phyloP scores from a whole-genome alignment of 2,329 filamentous ascomycete species.

The Scedosporium apiospermum region DNA sequence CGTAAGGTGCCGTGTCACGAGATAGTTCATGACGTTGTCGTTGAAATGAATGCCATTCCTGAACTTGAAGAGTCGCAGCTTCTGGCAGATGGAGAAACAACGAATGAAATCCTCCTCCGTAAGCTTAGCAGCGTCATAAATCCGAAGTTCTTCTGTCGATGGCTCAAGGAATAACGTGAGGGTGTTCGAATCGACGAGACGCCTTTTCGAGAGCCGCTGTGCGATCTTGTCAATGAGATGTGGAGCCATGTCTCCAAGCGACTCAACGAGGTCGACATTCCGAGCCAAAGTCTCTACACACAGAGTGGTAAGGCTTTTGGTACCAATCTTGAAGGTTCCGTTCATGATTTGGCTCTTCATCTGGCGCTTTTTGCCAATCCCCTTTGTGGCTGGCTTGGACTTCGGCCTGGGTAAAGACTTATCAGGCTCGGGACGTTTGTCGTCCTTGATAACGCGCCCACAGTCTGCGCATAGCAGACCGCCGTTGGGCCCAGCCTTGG shows the following conservation, averaged over 20 bases:
- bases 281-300: slow-evolving; percentile 54
- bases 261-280: slow-evolving; percentile 53
- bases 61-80: slow-evolving; percentile 61
- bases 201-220: slow-evolving; percentile 49
- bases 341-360: slow-evolving; percentile 78
- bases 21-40: slow-evolving; percentile 71
- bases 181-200: slow-evolving; percentile 44
- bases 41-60: slow-evolving; percentile 89
- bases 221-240: slow-evolving; percentile 49
- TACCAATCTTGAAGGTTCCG: slow-evolving; percentile 54
- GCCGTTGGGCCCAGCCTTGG: slow-evolving; percentile 69
- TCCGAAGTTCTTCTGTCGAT: slow-evolving; percentile 36
- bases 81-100: slow-evolving; percentile 68
- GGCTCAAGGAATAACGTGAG: slow-evolving; percentile 49
- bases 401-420: slow-evolving; percentile 21
- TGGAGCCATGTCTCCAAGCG: slow-evolving; percentile 49
- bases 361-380: slow-evolving; percentile 19
- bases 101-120: slow-evolving; percentile 66
- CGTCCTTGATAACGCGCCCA: slow-evolving; percentile 63
- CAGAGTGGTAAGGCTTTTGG: slow-evolving; percentile 57
- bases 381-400: slow-evolving; percentile 36
- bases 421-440: slow-evolving; percentile 30
- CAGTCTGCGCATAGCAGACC: slow-evolving; percentile 80
- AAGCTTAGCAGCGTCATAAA: slow-evolving; percentile 56
- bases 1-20: slow-evolving; percentile 59